Evolutionary conservation across 2,329 filamentous ascomycete species (phyloP).

Genomic region (Verticillium dahliae): DNA sequence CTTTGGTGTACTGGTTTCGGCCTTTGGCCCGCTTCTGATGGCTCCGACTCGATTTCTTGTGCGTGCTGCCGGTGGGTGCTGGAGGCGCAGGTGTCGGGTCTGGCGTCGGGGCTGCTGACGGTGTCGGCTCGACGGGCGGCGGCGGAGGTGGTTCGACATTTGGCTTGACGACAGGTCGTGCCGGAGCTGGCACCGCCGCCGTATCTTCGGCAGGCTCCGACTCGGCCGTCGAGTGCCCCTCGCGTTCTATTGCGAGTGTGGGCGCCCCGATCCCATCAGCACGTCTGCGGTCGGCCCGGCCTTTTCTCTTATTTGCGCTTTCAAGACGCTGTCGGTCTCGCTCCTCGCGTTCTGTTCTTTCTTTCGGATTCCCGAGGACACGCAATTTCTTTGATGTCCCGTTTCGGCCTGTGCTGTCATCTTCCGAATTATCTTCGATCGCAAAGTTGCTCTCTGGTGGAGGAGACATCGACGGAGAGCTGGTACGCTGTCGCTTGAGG

Average conservation of each 20-base stretch:
- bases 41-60: conserved; percentile 57
- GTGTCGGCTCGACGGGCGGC: conserved; percentile 23
- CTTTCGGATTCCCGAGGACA: conserved; percentile 51
- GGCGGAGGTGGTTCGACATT: conserved; percentile 20
- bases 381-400: conserved; percentile 53
- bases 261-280: conserved; percentile 59
- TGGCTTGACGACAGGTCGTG: conserved; percentile 16
- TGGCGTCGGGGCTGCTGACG: conserved; percentile 25
- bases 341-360: conserved; percentile 65
- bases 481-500: conserved; percentile 77
- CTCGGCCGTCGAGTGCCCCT: conserved; percentile 40
- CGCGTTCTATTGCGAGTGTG: not conserved
- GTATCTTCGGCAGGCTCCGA: conserved; percentile 67
- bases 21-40: conserved; percentile 63
- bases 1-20: conserved; percentile 78
- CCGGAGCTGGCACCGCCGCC: conserved; percentile 39
- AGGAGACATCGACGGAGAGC: conserved; percentile 65
- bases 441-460: conserved; percentile 39
- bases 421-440: conserved; percentile 62
- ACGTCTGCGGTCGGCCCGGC: conserved; percentile 71
- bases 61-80: conserved; percentile 34
- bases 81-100: conserved; percentile 38
- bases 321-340: conserved; percentile 68
- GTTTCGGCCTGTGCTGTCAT: conserved; percentile 50
- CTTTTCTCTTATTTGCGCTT: conserved; percentile 72